Evolutionary conservation across 2,329 filamentous ascomycete species (phyloP).

Genomic region (Trichoderma endophyticum): DNA sequence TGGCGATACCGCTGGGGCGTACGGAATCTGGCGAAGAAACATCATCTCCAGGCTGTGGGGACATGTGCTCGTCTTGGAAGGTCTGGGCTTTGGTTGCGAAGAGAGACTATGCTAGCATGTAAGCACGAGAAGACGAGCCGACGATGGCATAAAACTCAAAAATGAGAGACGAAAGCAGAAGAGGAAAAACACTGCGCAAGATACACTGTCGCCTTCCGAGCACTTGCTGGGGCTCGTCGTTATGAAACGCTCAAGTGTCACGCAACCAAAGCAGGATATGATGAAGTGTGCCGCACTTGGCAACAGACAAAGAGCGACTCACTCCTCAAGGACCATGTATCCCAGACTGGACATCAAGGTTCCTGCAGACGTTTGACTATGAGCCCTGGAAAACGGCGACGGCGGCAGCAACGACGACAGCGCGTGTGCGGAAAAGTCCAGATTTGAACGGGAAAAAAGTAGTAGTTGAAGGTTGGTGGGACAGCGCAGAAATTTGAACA

Average conservation of each 20-base stretch:
- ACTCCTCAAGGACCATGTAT: conserved; percentile 19
- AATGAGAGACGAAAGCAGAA: background rate
- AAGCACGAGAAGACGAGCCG: background rate
- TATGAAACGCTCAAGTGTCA: background rate
- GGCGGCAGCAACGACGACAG: background rate
- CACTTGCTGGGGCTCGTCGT: background rate
- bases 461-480: background rate
- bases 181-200: background rate
- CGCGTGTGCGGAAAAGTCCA: background rate
- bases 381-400: background rate
- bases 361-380: background rate
- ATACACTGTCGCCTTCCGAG: background rate
- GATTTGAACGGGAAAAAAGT: background rate
- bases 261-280: conserved; percentile 10
- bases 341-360: conserved; percentile 18
- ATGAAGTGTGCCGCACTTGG: background rate
- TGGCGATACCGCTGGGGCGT: conserved; percentile 55
- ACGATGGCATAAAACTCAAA: background rate
- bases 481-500: conserved; percentile 10
- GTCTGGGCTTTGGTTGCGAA: conserved; percentile 19
- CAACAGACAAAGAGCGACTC: background rate
- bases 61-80: conserved; percentile 51
- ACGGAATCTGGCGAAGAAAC: conserved; percentile 53
- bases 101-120: conserved; percentile 14
- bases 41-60: conserved; percentile 57